Evolutionary conservation across 306 rosid species (phyloP).

Genomic region (Sicyos baderoa): DNA sequence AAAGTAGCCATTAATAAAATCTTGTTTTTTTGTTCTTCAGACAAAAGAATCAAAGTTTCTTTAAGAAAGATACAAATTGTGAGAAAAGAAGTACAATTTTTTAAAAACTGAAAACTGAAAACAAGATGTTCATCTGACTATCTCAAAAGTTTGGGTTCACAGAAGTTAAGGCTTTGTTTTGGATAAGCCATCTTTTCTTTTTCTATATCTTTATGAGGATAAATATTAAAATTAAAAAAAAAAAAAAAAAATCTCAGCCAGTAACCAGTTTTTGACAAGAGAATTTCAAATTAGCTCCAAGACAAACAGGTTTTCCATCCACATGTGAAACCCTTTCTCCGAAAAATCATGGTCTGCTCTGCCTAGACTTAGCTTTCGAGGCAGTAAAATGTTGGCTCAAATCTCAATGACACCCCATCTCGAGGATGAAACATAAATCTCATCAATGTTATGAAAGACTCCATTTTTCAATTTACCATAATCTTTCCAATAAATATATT

Average conservation of each 20-base stretch:
- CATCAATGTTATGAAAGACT: background rate
- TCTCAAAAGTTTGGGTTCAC: background rate
- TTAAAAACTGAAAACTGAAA: too few relatives aligned
- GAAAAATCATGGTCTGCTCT: slow-evolving; percentile 9
- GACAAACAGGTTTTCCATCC: background rate
- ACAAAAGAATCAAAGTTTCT: too few relatives aligned
- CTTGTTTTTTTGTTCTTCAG: too few relatives aligned
- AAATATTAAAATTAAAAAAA: background rate
- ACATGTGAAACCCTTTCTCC: slow-evolving; percentile 6
- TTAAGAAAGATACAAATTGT: too few relatives aligned
- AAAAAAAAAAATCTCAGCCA: too few relatives aligned
- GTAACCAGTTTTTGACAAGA: slow-evolving; percentile 3
- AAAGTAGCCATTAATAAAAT: too few relatives aligned
- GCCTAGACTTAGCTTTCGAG: background rate
- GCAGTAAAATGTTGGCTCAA: slow-evolving; percentile 30
- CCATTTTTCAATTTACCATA: background rate
- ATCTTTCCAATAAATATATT: background rate
- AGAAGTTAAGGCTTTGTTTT: background rate
- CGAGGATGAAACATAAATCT: slow-evolving; percentile 9
- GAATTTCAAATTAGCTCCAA: background rate
- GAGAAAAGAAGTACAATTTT: too few relatives aligned
- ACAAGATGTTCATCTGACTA: too few relatives aligned
- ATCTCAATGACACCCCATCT: slow-evolving; percentile 36
- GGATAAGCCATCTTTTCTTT: background rate
- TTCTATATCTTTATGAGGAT: background rate